Base-by-base conservation (phyloP, 1,139 yeast species). In the Suhomyces terraborum region DNA sequence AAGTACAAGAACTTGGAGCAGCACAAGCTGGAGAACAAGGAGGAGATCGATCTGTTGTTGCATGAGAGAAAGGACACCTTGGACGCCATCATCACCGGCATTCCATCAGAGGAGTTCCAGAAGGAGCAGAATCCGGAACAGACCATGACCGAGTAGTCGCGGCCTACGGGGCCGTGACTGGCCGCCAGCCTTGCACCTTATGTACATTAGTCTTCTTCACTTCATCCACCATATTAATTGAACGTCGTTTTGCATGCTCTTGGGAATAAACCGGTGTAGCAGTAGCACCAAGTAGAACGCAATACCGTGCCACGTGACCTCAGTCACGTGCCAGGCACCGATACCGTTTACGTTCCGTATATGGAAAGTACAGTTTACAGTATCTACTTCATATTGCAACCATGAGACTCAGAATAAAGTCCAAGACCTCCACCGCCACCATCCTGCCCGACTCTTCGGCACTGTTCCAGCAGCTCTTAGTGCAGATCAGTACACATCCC, bases 1-100 rank as follows among this genome's bases (percentile, higher is more conserved):
- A 69, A 77, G 52, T 75, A 73, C 53, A 76, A 75, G 60, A 62
- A 61, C 38, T 49, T 63, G 40, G 77, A 73, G 46, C 60, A 61
- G 38, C 59, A 56, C 45, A 71, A 75, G 51, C 55, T 54, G n/a
- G 73, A 64, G 19, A 62, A 69, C 47, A 66, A 70, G 51, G 62
- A 54, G 27, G 75, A 67, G 38, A 62, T 62, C 38, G 73, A 67
- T 17, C 58, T 55, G 26, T 51, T 69, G 43, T 59, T 58, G 41
- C 61, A 61, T 50, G 72, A 68, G 48, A 65, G 62, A 56, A 73
- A 71, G 42, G 73, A 68, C 30, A 61, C 58, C 14, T 63, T 73
- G 57, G 77, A 71, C 49, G 67, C 71, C 19, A 61, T 71, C 20
- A 63, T 70, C 27, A 58, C 70, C 14, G 75, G 75, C 3, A 55